phyloP scores from a whole-genome alignment of 495 filamentous ascomycete genomes.

The Sordaria brevicollis region DNA sequence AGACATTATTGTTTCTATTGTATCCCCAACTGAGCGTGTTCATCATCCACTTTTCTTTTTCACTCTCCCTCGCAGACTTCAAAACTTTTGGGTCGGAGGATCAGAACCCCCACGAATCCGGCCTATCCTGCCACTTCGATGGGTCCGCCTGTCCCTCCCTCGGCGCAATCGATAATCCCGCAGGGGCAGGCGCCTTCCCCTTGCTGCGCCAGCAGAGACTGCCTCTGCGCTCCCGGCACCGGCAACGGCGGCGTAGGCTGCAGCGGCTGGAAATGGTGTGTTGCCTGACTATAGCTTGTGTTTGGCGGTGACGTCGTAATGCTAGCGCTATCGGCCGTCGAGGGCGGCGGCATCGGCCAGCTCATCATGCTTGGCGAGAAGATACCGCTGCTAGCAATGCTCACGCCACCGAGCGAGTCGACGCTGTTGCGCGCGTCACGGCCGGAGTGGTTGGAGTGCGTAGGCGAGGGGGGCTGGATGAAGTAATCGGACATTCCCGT shows the following conservation, averaged over 20 bases:
- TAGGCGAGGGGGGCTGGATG: constrained; percentile 8
- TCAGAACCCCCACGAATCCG: not conserved
- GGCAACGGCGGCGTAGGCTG: not conserved
- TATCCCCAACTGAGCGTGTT: no score
- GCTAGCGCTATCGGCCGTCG: constrained; percentile 1
- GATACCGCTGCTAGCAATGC: constrained; percentile 18
- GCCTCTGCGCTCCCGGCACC: not conserved
- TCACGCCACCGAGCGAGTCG: constrained; percentile 11
- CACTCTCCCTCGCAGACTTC: no score
- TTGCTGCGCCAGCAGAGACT: not conserved
- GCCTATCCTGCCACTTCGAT: not conserved
- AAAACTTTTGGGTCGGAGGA: no score
- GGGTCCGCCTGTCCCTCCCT: not conserved
- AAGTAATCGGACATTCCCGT: constrained; percentile 3
- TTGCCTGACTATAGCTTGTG: not conserved
- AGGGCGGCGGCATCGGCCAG: constrained; percentile 17
- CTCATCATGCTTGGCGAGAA: constrained; percentile 16
- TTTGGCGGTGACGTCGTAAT: constrained; percentile 5
- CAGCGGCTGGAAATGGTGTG: not conserved
- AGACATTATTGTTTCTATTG: no score
- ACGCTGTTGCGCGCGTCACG: constrained; percentile 6
- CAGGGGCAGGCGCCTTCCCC: not conserved
- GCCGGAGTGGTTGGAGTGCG: constrained; percentile 1
- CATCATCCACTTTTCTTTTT: no score
- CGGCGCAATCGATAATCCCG: not conserved